These are phyloP conservation scores for Kentomonas sorsogonicus DNA, from an alignment of 208 protist species.

Conservation along the genomic window DNA sequence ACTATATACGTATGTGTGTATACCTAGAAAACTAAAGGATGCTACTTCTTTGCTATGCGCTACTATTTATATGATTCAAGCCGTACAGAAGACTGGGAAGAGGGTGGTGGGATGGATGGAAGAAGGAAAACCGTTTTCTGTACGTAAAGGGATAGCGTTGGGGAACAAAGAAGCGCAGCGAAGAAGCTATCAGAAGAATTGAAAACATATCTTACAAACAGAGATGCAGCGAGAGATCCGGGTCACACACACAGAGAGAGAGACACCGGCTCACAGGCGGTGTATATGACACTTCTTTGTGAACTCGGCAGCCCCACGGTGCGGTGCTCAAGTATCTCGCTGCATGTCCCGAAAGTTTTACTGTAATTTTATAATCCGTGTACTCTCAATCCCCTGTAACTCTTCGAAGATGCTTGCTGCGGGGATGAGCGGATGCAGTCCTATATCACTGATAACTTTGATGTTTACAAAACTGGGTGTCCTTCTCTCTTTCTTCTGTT, in stretches of 20 bases:
- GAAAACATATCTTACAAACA: neutral
- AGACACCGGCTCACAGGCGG: too few relatives aligned
- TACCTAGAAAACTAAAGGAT: neutral
- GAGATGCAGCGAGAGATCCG: too few relatives aligned
- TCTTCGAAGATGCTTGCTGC: too few relatives aligned
- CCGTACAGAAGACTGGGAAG: neutral
- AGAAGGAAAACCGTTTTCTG: constrained; percentile 5
- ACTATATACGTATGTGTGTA: neutral
- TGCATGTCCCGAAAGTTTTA: constrained; percentile 1
- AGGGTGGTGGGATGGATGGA: neutral
- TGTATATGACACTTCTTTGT: too few relatives aligned
- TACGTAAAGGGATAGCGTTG: neutral
- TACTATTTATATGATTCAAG: neutral
- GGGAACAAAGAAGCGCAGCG: too few relatives aligned
- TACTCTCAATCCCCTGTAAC: too few relatives aligned
- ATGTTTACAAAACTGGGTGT: neutral
- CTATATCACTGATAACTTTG: constrained; percentile 1
- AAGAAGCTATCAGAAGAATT: too few relatives aligned
- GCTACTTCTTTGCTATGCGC: neutral
- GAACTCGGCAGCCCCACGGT: too few relatives aligned
- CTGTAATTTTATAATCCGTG: neutral
- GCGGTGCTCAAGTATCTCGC: neutral
- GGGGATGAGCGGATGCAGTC: too few relatives aligned
- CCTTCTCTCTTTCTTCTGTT: neutral
- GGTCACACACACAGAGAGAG: too few relatives aligned